Percentiles rank a stretch among this genome's conserved stretches.
phyloP scores from a whole-genome alignment of 345 rosid species.

The Eucalyptus microcorys region DNA sequence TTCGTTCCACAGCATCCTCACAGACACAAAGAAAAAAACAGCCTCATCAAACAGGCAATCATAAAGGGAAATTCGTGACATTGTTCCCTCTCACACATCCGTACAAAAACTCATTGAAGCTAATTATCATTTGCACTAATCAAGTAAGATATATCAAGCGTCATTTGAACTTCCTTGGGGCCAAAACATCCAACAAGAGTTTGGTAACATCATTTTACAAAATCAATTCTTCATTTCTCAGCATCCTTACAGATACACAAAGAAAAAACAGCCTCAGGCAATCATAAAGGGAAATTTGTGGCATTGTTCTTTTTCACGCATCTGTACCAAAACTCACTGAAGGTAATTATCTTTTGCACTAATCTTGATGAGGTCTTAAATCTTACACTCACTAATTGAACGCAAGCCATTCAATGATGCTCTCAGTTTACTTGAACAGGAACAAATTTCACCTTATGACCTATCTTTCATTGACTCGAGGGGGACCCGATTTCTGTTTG shows the following conservation, averaged over 20 bases:
- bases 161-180: not conserved
- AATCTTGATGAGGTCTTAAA: not conserved
- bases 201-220: not conserved
- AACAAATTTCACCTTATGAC: not conserved
- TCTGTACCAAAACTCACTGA: not conserved
- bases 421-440: not conserved
- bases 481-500: not conserved
- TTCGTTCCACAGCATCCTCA: not conserved
- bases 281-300: not conserved
- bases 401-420: not conserved
- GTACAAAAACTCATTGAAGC: too few species aligned
- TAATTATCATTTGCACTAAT: not conserved
- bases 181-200: not conserved
- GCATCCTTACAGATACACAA: not conserved
- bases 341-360: not conserved
- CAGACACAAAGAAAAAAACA: not conserved
- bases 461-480: not conserved
- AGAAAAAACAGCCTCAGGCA: not conserved
- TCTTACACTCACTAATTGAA: not conserved
- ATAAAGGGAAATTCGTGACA: too few species aligned
- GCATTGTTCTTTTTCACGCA: not conserved
- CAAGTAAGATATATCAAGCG: not conserved
- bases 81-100: too few species aligned
- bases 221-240: not conserved
- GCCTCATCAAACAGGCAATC: not conserved